phyloP scores from a whole-genome alignment of 2,329 filamentous ascomycete genomes.

The Fusarium redolens region DNA sequence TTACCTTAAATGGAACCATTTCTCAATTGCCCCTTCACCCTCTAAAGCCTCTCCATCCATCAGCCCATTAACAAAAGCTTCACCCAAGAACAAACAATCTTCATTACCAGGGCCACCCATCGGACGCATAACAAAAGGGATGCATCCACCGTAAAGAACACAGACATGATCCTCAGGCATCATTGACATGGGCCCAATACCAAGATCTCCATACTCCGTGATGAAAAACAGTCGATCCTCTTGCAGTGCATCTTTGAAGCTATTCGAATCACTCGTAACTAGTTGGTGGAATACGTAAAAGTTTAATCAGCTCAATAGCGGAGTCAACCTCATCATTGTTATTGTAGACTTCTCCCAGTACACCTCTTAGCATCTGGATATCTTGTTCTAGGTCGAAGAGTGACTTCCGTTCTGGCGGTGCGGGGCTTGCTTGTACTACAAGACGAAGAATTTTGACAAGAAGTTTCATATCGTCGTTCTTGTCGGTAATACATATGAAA shows the following conservation, averaged over 20 bases:
- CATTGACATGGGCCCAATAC: accelerated
- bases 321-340: neutral
- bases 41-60: neutral
- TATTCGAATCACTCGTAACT: accelerated
- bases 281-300: accelerated
- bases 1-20: neutral
- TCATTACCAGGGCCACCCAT: no score
- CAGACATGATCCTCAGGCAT: neutral
- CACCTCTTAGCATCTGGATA: accelerated
- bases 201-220: accelerated
- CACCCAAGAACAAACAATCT: neutral
- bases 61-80: accelerated
- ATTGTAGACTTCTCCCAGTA: neutral
- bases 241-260: accelerated
- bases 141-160: neutral
- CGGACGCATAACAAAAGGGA: neutral
- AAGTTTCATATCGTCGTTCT: no score
- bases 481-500: no score
- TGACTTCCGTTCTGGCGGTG: neutral
- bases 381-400: neutral
- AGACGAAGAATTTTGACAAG: no score
- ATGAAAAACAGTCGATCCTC: accelerated
- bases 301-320: accelerated
- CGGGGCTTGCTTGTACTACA: no score
- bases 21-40: neutral